Conservation (phyloP, 306 rosid genomes). For the Acacia melanoxylon region DNA sequence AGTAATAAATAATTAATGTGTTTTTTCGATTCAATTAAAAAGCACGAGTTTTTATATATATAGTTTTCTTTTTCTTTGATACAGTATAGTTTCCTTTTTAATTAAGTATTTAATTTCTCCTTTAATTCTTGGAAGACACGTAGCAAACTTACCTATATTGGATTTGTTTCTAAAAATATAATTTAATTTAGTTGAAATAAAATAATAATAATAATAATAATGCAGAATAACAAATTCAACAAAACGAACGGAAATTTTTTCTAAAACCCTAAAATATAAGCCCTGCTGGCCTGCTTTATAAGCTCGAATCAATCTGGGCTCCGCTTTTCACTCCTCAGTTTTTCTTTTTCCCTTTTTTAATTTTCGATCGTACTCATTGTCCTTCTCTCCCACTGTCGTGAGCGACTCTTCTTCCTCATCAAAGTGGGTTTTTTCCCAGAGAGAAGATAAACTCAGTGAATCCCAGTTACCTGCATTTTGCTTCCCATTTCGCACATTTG, state of each 20-base stretch:
- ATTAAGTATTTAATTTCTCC: too few relatives aligned
- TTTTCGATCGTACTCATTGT: background rate
- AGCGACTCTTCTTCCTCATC: background rate
- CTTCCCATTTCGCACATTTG: slow-evolving; percentile 9
- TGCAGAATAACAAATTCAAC: background rate
- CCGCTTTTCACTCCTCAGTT: slow-evolving; percentile 28
- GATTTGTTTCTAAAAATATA: background rate
- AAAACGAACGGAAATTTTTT: background rate
- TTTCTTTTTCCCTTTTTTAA: background rate
- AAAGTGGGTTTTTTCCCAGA: slow-evolving; percentile 4
- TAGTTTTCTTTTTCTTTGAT: too few relatives aligned
- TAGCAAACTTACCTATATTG: background rate
- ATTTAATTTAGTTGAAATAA: background rate
- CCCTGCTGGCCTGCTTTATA: slow-evolving; percentile 23
- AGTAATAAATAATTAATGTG: too few relatives aligned
- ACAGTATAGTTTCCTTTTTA: too few relatives aligned
- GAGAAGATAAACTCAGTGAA: background rate
- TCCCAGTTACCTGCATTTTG: slow-evolving; percentile 32
- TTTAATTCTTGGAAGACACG: background rate
- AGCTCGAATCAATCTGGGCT: background rate
- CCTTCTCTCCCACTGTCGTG: background rate
- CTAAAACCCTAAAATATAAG: slow-evolving; percentile 32
- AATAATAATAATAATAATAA: background rate
- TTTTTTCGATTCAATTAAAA: too few relatives aligned
- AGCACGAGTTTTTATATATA: too few relatives aligned